Percentiles rank a stretch among this genome's conserved stretches.
phyloP scores from a whole-genome alignment of 1,139 yeast genomes.

The Blastobotrys ciferrii region DNA sequence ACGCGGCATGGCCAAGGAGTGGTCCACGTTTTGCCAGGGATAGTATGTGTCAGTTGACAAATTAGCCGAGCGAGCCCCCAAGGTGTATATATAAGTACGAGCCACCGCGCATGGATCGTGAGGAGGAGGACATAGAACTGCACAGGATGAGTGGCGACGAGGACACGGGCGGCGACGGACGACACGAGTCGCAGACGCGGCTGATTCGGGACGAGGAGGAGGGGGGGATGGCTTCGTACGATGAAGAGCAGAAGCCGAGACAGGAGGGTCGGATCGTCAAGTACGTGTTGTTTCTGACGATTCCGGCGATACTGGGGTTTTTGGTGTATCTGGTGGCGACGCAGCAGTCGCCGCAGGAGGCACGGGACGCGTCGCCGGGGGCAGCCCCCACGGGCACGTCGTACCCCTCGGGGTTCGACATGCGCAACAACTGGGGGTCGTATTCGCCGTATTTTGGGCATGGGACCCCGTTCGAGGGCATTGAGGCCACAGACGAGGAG shows the following conservation, averaged over 20 bases:
- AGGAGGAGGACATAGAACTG: no score
- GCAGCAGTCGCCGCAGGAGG: conserved; percentile 23
- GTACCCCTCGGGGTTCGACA: conserved; percentile 40
- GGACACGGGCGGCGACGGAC: background rate
- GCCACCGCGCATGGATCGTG: no score
- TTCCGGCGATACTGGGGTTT: conserved; percentile 30
- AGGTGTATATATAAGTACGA: no score
- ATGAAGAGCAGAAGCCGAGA: conserved; percentile 5
- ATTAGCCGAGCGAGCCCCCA: no score
- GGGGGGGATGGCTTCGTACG: background rate
- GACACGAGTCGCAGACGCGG: background rate
- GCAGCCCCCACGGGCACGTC: conserved; percentile 43
- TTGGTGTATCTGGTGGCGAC: conserved; percentile 29
- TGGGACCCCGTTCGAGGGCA: conserved; percentile 37
- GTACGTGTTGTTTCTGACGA: conserved; percentile 25
- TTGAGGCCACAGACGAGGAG: conserved; percentile 21
- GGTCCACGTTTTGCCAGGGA: no score
- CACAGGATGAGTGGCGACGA: background rate
- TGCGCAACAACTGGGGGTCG: conserved; percentile 44
- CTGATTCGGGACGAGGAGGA: background rate
- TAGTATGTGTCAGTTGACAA: no score
- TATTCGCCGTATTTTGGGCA: conserved; percentile 42
- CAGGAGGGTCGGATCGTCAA: conserved; percentile 13
- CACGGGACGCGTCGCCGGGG: conserved; percentile 33
- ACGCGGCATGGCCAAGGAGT: no score